Conservation (phyloP, 768 basidiomycete species). For the Auricularia cornea region DNA sequence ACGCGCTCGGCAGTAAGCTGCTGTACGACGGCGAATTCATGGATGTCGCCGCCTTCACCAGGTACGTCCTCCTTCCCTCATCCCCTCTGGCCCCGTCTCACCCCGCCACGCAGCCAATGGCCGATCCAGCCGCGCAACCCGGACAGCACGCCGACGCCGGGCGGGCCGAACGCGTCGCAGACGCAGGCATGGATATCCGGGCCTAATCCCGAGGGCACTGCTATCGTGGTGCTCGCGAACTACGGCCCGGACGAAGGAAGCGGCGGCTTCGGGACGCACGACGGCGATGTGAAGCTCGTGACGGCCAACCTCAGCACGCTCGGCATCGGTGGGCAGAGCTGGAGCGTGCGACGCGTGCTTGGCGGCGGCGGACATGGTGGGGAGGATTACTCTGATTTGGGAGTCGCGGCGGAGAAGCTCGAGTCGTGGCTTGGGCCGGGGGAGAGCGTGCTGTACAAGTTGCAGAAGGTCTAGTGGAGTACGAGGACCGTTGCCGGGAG, state of each 20-base stretch:
- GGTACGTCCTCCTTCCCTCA: not conserved
- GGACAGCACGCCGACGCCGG: not conserved
- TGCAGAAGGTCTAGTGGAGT: not conserved
- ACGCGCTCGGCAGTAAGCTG: not conserved
- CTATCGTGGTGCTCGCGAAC: slow-evolving; percentile 3
- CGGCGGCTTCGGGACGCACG: not conserved
- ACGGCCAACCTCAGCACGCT: not conserved
- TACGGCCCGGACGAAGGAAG: not conserved
- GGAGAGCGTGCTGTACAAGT: not conserved
- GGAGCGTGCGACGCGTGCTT: not conserved
- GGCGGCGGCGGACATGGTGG: not conserved
- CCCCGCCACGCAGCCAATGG: not conserved
- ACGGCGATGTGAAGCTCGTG: not conserved
- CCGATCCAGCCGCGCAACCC: slow-evolving; percentile 3
- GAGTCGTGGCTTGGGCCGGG: slow-evolving; percentile 1
- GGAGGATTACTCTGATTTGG: not conserved
- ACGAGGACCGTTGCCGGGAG: too few species aligned
- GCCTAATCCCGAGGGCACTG: not conserved
- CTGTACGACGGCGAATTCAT: slow-evolving; percentile 1
- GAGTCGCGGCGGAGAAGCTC: not conserved
- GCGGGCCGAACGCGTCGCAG: not conserved
- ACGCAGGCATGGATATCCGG: slow-evolving; percentile 5
- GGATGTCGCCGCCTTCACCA: slow-evolving; percentile 2
- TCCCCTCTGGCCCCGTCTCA: not conserved
- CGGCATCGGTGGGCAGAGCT: not conserved